These are phyloP conservation scores for Pythium phragmitis DNA, from an alignment of 352 stramenopile species.

Conservation along the genomic window DNA sequence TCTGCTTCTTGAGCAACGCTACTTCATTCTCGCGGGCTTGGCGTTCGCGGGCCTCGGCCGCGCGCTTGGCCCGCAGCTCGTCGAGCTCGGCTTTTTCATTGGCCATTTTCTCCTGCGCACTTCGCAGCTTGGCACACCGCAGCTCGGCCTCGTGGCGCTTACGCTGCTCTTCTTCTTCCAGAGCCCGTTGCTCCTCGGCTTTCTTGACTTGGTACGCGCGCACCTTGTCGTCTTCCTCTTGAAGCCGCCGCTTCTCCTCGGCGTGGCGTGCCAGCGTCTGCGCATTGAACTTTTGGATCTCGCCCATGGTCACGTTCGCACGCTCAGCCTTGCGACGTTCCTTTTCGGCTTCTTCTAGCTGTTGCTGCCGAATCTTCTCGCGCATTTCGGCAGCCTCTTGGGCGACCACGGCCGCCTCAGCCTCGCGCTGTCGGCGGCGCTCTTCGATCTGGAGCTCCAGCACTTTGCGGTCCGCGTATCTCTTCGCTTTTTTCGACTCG, in stretches of 20 bases:
- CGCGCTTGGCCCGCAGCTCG: slow-evolving; percentile 90
- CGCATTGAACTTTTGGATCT: slow-evolving; percentile 77
- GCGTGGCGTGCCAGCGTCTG: slow-evolving; percentile 42
- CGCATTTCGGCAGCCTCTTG: slow-evolving; percentile 91
- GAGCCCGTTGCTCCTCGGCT: slow-evolving; percentile 52
- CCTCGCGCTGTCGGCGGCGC: slow-evolving; percentile 47
- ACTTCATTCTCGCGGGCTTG: slow-evolving; percentile 85
- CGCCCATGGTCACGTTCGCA: slow-evolving; percentile 53
- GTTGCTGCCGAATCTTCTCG: slow-evolving; percentile 74
- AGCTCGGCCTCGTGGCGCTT: slow-evolving; percentile 72
- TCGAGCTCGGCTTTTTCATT: slow-evolving; percentile 90
- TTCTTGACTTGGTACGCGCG: slow-evolving; percentile 76
- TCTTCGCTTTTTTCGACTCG: slow-evolving; percentile 86
- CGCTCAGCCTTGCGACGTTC: slow-evolving; percentile 63
- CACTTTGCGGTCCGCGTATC: slow-evolving; percentile 80
- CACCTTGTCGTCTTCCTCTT: slow-evolving; percentile 73
- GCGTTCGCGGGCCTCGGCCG: slow-evolving; percentile 86
- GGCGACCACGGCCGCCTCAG: slow-evolving; percentile 38
- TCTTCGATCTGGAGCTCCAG: slow-evolving; percentile 87
- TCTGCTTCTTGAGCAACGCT: slow-evolving; percentile 79
- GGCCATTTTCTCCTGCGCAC: slow-evolving; percentile 85
- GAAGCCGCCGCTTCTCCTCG: slow-evolving; percentile 75
- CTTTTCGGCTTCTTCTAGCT: slow-evolving; percentile 71
- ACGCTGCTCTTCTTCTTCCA: slow-evolving; percentile 66
- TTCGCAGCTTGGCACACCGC: slow-evolving; percentile 70